Evolutionary conservation across 768 basidiomycete species (phyloP).

Genomic region (Tephrocybe sp.): DNA sequence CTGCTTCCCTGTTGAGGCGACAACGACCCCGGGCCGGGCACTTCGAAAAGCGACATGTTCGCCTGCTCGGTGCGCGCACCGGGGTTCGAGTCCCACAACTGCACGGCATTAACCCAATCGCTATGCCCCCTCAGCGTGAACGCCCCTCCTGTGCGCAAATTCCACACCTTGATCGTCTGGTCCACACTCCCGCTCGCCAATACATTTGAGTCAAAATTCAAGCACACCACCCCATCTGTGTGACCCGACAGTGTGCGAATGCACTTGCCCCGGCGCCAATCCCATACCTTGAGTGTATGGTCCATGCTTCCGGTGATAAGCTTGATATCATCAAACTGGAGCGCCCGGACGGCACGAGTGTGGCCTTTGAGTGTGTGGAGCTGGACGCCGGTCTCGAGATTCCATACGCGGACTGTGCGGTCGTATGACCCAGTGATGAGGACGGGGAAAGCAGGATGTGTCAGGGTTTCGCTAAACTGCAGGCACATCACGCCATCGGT

Average conservation of each 20-base stretch:
- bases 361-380: conserved; percentile 87
- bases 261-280: conserved; percentile 89
- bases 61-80: conserved; percentile 28
- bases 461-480: conserved; percentile 85
- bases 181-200: conserved; percentile 94
- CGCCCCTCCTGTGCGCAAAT: conserved; percentile 86
- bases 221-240: conserved; percentile 85
- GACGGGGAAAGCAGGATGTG: conserved; percentile 85
- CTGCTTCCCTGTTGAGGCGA: conserved; percentile 25
- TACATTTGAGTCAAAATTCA: conserved; percentile 89
- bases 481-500: conserved; percentile 97
- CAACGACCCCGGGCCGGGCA: conserved; percentile 20
- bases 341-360: conserved; percentile 83
- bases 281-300: conserved; percentile 92
- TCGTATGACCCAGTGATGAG: conserved; percentile 99
- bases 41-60: conserved; percentile 35
- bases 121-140: conserved; percentile 91
- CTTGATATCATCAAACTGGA: conserved; percentile 96
- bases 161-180: conserved; percentile 94
- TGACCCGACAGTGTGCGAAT: conserved; percentile 89
- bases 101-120: conserved; percentile 96
- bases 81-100: conserved; percentile 79
- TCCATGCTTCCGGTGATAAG: conserved; percentile 98
- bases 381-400: conserved; percentile 87
- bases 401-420: conserved; percentile 93